Evolutionary conservation across 495 filamentous ascomycete species (phyloP), one percentile per base, ranked within the genome.

Genomic region (Lineolata rhizophorae): DNA sequence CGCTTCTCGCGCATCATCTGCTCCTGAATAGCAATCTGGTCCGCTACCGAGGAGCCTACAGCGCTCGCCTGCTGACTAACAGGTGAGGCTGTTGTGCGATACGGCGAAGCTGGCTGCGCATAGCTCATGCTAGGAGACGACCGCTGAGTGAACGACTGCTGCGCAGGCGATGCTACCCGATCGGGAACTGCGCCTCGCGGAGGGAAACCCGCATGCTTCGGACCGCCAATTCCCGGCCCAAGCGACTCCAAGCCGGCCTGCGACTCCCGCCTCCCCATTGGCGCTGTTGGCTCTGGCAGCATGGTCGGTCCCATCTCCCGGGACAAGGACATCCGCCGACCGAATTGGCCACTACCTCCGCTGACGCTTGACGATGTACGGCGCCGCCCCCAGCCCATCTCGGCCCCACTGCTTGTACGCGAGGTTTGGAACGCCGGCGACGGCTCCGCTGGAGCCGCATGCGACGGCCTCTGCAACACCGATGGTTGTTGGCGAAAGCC

Each of bases 331-430:
- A 60, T 60, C 13, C 66, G 58, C 36, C 67, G 60, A 33, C 61
- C 63, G 44, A 67, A 67, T 29, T 61, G 64, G 27, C 76, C 77
- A 51, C 83, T 94, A 35, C 80, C 81, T 19, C 83, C 85, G 48
- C 85, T 94, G 18, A 92, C 76, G 45, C 83, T 93, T 1, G 85
- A 93, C n/a, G 85, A 94, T 31, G 76, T 74, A 28, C 90, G 72
- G 28, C 81, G 70, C 35, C 83, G 70, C 18, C 62, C 66, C 62
- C 79, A 92, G 3, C 70, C 60, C 10, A 47, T 46, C 11, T 57
- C 65, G 36, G 84, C 76, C 31, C 72, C 72, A 41, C 62, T 70
- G 24, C 37, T 47, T 9, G 64, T 64, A 28, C 81, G 65, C 37
- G 72, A 68, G 5, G 76, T 81, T 44, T 92, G 85, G 44, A 91